Base-by-base conservation (phyloP, 2,329 filamentous ascomycete species). In the Colletotrichum somersetense region DNA sequence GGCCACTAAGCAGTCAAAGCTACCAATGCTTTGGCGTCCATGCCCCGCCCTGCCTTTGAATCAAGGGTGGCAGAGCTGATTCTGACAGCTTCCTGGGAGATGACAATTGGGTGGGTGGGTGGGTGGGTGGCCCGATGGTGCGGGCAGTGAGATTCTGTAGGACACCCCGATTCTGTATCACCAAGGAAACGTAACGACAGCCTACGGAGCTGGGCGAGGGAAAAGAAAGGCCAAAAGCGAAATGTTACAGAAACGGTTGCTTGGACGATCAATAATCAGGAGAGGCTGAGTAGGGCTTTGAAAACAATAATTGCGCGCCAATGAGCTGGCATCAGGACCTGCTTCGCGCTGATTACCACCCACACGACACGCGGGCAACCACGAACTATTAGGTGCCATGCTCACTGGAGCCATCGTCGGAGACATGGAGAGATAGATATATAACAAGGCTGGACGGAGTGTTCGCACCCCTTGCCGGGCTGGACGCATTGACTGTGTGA, bases 261-360 rank as follows among this genome's bases (percentile, higher is more conserved):
- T 72, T 50, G 66, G 56, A 20, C 33, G 67, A 48, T 55, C 59
- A 65, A 55, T 69, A 69, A 69, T 61, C 66, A 72, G 59, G n/a
- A 64, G 44, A 40, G 44, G 59, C 35, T 46, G 69, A 30, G 38
- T 42, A 46, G 58, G 66, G 50, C 58, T 46, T 59, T 42, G 59
- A 61, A 66, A 65, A 69, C 59, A 48, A 61, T 12, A 64, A 56
- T 50, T 55, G 55, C 61, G 70, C 70, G 70, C 70, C 70, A 72
- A 72, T 69, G 68, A 65, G 70, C 66, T 65, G 66, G 44, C 53
- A 61, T 56, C 57, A 72, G 70, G 67, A 72, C 70, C 70, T 72
- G 70, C 66, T 72, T 72, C 40, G 26, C 20, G 46, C 44, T 72
- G 66, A 72, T 69, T 69, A 56, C 66, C 70, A 72, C 70, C 71